Percentiles rank a stretch among this genome's conserved stretches.
Conservation (phyloP, 129 eudicot genomes). For the Calendula officinalis region DNA sequence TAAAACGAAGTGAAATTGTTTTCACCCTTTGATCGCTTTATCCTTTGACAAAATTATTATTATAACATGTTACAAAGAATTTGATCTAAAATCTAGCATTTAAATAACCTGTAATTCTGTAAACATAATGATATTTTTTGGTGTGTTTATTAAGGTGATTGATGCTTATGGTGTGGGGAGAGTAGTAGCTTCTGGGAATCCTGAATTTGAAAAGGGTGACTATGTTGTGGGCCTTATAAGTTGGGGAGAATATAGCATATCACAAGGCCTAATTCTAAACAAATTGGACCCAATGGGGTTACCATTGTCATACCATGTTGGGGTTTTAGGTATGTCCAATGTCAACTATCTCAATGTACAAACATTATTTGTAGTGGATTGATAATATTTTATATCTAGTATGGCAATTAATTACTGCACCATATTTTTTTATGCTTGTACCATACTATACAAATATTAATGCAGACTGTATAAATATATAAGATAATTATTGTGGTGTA, state of each 20-base stretch:
- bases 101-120: neutral
- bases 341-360: neutral
- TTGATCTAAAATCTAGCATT: too few species aligned
- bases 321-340: constrained; percentile 46
- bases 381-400: too few species aligned
- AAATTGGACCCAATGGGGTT: constrained; percentile 69
- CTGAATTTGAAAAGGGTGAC: constrained; percentile 63
- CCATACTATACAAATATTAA: too few species aligned
- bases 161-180: constrained; percentile 76
- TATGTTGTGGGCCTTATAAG: constrained; percentile 59
- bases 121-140: neutral
- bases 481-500: neutral
- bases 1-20: too few species aligned
- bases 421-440: too few species aligned
- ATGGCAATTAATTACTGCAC: too few species aligned
- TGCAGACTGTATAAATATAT: too few species aligned
- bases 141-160: constrained; percentile 35
- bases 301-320: constrained; percentile 69
- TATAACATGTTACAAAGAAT: too few species aligned
- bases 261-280: constrained; percentile 42
- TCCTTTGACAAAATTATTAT: too few species aligned
- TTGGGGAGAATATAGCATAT: constrained; percentile 74
- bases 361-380: neutral
- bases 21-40: too few species aligned
- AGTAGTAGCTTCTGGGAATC: constrained; percentile 62